These are phyloP conservation scores for Angomonas ambiguus DNA, from an alignment of 208 protist genomes.

Conservation along the genomic window DNA sequence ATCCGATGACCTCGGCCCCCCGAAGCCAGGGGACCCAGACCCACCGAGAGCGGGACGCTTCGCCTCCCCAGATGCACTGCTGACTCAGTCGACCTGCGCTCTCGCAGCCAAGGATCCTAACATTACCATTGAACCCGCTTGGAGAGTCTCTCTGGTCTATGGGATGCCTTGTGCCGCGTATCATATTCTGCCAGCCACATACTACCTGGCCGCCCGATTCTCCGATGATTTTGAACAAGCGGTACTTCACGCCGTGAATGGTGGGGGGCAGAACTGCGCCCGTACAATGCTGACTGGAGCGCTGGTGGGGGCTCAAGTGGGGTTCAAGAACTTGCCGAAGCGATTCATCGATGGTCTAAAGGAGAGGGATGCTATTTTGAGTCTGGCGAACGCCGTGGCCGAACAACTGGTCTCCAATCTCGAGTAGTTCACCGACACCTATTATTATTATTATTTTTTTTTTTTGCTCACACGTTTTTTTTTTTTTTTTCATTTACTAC, in stretches of 20 bases:
- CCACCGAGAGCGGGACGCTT: conserved; percentile 26
- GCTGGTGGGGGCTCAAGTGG: conserved; percentile 30
- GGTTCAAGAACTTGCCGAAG: conserved; percentile 21
- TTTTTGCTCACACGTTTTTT: conserved; percentile 1
- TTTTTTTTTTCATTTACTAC: not conserved
- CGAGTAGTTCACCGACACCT: not conserved
- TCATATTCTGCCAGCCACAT: conserved; percentile 29
- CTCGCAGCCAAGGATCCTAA: conserved; percentile 17
- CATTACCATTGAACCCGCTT: conserved; percentile 30
- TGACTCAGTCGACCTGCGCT: conserved; percentile 31
- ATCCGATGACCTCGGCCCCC: conserved; percentile 13
- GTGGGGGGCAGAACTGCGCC: conserved; percentile 32
- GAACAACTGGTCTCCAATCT: conserved; percentile 2
- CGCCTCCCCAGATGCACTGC: conserved; percentile 26
- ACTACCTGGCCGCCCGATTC: conserved; percentile 37
- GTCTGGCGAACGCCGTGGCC: conserved; percentile 20
- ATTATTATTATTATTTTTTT: conserved; percentile 4
- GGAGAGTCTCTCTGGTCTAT: conserved; percentile 23
- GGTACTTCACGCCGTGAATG: conserved; percentile 31
- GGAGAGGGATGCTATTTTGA: conserved; percentile 25
- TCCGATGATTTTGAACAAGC: conserved; percentile 26
- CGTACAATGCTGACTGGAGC: conserved; percentile 32
- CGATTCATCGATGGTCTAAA: conserved; percentile 30
- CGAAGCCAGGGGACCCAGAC: conserved; percentile 14
- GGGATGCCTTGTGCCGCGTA: conserved; percentile 34